Base-by-base conservation (phyloP, 1,284 basidiomycete genomes). In the Moniliella sp. region DNA sequence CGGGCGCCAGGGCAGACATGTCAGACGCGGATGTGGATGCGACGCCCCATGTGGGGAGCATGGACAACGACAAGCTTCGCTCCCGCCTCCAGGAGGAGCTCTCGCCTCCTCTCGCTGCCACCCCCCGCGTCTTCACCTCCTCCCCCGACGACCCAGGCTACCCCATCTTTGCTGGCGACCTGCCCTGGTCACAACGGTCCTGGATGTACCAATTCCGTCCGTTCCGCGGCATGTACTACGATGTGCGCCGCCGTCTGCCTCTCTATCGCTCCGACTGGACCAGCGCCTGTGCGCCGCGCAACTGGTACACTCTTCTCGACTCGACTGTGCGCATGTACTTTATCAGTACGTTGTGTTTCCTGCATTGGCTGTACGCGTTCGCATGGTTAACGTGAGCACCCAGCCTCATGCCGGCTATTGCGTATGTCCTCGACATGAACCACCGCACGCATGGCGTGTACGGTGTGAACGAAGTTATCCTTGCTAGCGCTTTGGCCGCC, bases 391-490 rank as follows among this genome's bases (percentile, higher is more conserved):
- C 21, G 8, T 18, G 3, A 12, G 15, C 30, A 15, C 29, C 4
- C 16, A 30, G 42, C 44, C 75, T 84, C 15, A 69, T 88, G 28
- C 83, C 84, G 2, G 82, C 79, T 5, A 75, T 91, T 30, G 83
- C 86, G 1, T 93, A 93, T 59, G 80, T 82, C 12, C 63, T 93
- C 28, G 83, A 93, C 55, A 68, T 94, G 30, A 86, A 91, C 59
- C 78, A 88, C 28, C 55, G 64, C 60, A 84, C 82, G 0, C 82
- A 81, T 1, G 69, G 74, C 15, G 71, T 79, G 45, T 93, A 88
- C 62, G 83, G 82, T 4, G 78, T 93, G 4, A 70, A 81, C 10
- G 88, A 94, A 59, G 79, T 86, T 5, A 54, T 50, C 30, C 37
- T 47, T 18, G 48, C 46, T 15, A 45, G 50, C 1, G 48, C 54